phyloP scores from a whole-genome alignment of 139 green algal genomes.

The Asterochloris erici region DNA sequence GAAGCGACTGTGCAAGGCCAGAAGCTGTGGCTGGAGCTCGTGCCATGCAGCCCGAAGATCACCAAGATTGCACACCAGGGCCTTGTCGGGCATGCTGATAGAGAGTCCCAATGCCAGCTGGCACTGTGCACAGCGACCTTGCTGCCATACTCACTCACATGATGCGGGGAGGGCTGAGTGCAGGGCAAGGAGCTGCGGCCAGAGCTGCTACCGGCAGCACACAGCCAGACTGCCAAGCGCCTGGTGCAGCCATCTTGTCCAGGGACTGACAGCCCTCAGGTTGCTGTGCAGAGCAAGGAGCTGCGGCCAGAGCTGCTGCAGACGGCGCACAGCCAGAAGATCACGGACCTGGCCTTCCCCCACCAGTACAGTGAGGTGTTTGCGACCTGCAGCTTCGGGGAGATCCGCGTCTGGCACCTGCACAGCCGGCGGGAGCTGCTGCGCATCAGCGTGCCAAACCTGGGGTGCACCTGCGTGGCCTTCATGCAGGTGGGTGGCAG shows the following conservation, averaged over 20 bases:
- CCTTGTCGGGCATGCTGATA: too few relatives aligned
- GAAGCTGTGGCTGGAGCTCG: too few relatives aligned
- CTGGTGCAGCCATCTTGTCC: slow-evolving; percentile 25
- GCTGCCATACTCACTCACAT: too few relatives aligned
- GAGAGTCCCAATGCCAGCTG: too few relatives aligned
- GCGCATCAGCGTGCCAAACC: slow-evolving; percentile 71
- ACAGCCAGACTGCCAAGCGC: slow-evolving; percentile 60
- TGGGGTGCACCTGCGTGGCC: slow-evolving; percentile 73
- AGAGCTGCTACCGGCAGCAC: slow-evolving; percentile 74
- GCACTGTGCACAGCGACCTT: too few relatives aligned
- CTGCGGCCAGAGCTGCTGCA: slow-evolving; percentile 65
- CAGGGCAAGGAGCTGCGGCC: slow-evolving; percentile 41
- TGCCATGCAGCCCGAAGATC: too few relatives aligned
- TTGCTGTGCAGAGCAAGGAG: slow-evolving; percentile 28
- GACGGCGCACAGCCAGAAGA: slow-evolving; percentile 57
- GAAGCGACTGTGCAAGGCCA: too few relatives aligned
- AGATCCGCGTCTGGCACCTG: slow-evolving; percentile 80
- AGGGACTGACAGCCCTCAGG: not conserved
- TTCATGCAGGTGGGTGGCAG: slow-evolving; percentile 47
- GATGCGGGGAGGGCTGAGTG: not conserved
- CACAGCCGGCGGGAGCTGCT: slow-evolving; percentile 74
- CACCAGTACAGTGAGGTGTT: slow-evolving; percentile 66
- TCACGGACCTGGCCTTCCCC: slow-evolving; percentile 77
- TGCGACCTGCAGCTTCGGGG: slow-evolving; percentile 56
- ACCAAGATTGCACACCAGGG: too few relatives aligned